Evolutionary conservation across 2,329 filamentous ascomycete genomes (phyloP).

Genomic region (Neofusicoccum parvum): DNA sequence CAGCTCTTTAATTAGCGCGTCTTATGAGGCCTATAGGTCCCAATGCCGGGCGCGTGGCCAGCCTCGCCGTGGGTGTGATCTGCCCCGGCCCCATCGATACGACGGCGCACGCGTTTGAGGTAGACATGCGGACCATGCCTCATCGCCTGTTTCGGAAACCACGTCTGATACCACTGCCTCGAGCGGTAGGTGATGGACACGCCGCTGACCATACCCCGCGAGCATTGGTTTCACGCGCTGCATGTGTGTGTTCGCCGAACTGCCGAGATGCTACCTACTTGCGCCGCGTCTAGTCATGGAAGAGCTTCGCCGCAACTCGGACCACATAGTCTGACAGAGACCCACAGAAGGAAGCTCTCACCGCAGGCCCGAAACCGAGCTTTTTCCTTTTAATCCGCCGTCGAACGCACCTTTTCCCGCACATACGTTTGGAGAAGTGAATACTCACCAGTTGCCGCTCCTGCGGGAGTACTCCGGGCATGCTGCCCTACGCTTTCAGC

Average conservation of each 20-base stretch:
- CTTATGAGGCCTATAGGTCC: background rate
- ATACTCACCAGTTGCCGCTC: background rate
- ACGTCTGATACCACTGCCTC: background rate
- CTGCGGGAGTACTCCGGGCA: no score
- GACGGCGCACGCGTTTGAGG: background rate
- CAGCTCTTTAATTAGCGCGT: constrained; percentile 1
- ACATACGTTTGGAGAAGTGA: background rate
- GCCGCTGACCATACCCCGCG: background rate
- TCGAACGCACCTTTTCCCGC: background rate
- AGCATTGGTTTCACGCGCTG: constrained; percentile 2
- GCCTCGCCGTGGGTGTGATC: background rate
- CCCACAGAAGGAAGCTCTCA: background rate
- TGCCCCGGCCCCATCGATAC: background rate
- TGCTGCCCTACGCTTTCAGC: no score
- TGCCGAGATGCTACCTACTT: background rate
- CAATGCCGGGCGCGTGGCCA: background rate
- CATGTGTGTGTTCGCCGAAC: background rate
- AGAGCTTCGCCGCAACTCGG: constrained; percentile 7
- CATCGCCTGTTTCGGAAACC: background rate
- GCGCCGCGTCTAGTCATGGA: background rate
- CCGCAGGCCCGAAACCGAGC: background rate
- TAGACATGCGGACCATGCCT: background rate
- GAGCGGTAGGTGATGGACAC: background rate
- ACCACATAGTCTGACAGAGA: background rate
- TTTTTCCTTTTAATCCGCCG: background rate